Evolutionary conservation across 2,329 filamentous ascomycete genomes (phyloP), one percentile per base, ranked within the genome.

Genomic region (Aspergillus chevalieri): DNA sequence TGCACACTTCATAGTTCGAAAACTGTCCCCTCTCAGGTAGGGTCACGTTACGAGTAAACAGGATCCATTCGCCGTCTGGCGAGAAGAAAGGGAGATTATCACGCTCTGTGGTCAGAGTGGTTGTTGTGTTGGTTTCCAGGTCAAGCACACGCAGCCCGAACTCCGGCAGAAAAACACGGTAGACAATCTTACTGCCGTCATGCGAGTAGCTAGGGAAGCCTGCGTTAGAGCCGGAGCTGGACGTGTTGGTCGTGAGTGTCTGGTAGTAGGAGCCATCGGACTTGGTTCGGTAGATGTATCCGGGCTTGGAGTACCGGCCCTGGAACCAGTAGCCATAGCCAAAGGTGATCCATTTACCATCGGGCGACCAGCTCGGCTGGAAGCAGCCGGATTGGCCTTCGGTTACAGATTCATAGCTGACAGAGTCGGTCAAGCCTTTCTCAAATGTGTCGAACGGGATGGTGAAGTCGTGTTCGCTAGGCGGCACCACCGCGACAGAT

Each of bases 31-130:
- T 19, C 15, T 9, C 38, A 6, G 24, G 9, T 2, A 7, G 21
- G 9, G 34, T 47, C 6, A 49, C 26, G 15, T 57, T 57, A 8
- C 56, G 56, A 6, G 55, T 58, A 14, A 58, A 58, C 1, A 58
- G 15, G 14, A 58, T 46, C 3, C 44, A 43, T n/a, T 54, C 46
- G 2, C 56, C 55, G 26, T 56, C 48, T 0, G 50, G 51, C 2
- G 55, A 56, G 21, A 49, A 57, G 3, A 34, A 24, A 3, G 53
- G 56, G 4, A 54, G 43, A 3, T 57, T 57, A 14, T 58, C 55
- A 43, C 55, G 52, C 5, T 43, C 38, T 1, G 44, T 51, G 8
- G 56, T 57, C 5, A 58, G 34, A 3, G 30, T 41, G 3, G 44
- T 51, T 0, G 45, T 49, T 3, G 49, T 43, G 6, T 39, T 51